These are phyloP conservation scores for Aulographum hederae DNA, from an alignment of 2,329 filamentous ascomycete species.

Conservation along the genomic window DNA sequence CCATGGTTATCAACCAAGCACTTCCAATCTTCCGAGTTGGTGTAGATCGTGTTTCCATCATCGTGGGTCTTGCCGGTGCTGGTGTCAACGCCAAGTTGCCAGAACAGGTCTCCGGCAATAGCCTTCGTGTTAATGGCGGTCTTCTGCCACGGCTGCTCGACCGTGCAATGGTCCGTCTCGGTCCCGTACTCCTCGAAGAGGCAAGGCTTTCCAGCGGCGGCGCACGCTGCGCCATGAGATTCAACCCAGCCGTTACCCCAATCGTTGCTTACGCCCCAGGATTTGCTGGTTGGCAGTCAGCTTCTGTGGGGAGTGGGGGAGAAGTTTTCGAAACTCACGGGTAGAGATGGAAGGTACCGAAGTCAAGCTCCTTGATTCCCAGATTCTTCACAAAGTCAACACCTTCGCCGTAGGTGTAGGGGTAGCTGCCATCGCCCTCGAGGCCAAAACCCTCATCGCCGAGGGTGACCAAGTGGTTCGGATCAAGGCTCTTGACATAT, in stretches of 20 bases:
- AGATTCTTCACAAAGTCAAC: constrained; percentile 33
- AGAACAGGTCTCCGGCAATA: constrained; percentile 16
- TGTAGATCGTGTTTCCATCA: constrained; percentile 16
- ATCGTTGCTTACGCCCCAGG: constrained; percentile 9
- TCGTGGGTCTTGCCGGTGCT: constrained; percentile 10
- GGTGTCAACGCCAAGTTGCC: constrained; percentile 14
- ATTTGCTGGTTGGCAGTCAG: constrained; percentile 1
- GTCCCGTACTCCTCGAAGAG: constrained; percentile 22
- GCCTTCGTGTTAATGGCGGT: constrained; percentile 11
- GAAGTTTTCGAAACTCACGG: constrained; percentile 23
- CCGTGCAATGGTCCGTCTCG: constrained; percentile 10
- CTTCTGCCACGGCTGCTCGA: constrained; percentile 14
- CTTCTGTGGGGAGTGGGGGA: no score
- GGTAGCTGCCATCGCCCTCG: constrained; percentile 29
- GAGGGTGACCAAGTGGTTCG: constrained; percentile 41
- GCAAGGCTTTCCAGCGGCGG: constrained; percentile 19
- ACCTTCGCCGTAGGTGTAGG: constrained; percentile 32
- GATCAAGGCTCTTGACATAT: constrained; percentile 46
- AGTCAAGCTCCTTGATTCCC: constrained; percentile 34
- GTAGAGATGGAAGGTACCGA: constrained; percentile 36
- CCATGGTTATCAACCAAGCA: constrained; percentile 14
- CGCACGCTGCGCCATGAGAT: constrained; percentile 23
- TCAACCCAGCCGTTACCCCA: constrained; percentile 29
- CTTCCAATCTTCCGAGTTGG: constrained; percentile 12
- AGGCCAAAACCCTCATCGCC: constrained; percentile 43